Conservation (phyloP, 2,329 filamentous ascomycete genomes). For the Colletotrichum spaethianum region DNA sequence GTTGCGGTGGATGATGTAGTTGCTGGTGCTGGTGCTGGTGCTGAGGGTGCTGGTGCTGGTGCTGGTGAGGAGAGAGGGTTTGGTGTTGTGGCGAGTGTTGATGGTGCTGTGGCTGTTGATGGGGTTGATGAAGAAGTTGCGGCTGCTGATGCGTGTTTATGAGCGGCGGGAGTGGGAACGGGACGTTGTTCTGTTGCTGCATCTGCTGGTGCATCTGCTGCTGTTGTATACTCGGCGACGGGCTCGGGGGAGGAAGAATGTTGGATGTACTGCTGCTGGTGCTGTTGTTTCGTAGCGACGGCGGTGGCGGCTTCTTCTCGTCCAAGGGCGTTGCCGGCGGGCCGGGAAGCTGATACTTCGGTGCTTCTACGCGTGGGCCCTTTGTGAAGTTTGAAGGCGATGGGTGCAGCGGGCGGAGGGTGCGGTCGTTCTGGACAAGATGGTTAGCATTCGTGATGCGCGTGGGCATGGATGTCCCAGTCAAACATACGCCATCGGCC, state of each 20-base stretch:
- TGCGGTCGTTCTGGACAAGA: conserved; percentile 47
- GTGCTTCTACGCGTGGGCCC: conserved; percentile 37
- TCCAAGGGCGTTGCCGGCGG: conserved; percentile 29
- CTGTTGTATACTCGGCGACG: conserved; percentile 31
- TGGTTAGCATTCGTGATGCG: background rate
- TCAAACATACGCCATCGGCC: conserved; percentile 58
- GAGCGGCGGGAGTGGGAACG: conserved; percentile 32
- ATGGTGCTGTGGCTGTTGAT: conserved; percentile 1
- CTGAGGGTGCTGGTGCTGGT: background rate
- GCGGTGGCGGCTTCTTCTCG: conserved; percentile 29
- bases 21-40: background rate
- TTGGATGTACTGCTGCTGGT: conserved; percentile 37
- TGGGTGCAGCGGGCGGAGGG: conserved; percentile 45
- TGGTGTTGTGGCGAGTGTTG: background rate
- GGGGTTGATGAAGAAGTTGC: conserved; percentile 17
- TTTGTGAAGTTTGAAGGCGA: conserved; percentile 43
- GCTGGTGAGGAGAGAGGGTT: no score
- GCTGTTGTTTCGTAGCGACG: conserved; percentile 14
- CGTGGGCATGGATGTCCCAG: background rate
- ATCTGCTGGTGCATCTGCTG: conserved; percentile 25
- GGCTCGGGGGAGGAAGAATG: conserved; percentile 44
- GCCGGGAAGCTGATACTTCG: conserved; percentile 31
- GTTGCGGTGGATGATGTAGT: accelerated
- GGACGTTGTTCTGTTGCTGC: conserved; percentile 22
- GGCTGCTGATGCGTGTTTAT: conserved; percentile 19